Percentiles rank a stretch among this genome's conserved stretches.
Conservation (phyloP, 805 yeast genomes). For the Schwanniomyces sp. region DNA sequence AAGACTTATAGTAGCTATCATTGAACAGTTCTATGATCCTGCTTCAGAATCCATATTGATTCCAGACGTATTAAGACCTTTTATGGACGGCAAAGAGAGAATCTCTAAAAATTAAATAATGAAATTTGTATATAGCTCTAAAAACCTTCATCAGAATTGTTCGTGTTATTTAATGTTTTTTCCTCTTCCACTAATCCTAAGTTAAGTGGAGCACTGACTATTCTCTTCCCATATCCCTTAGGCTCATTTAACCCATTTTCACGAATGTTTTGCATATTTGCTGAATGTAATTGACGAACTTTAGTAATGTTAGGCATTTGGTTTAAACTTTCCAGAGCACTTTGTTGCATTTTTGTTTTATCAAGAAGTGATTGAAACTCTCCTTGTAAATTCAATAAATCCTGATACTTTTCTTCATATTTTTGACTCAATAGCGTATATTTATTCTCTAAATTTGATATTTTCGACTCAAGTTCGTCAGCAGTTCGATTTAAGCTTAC, state of each 20-base stretch:
- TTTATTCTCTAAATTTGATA: slow-evolving; percentile 13
- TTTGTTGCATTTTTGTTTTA: slow-evolving; percentile 8
- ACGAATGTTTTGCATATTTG: slow-evolving; percentile 14
- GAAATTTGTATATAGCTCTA: slow-evolving; percentile 8
- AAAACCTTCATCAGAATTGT: slow-evolving; percentile 12
- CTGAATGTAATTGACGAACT: slow-evolving; percentile 22
- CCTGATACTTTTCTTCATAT: slow-evolving; percentile 23
- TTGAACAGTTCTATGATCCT: slow-evolving; percentile 80
- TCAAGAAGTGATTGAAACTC: slow-evolving; percentile 14
- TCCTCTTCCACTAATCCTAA: slow-evolving; percentile 6
- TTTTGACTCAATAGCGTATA: slow-evolving; percentile 17
- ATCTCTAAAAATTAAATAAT: slow-evolving; percentile 15
- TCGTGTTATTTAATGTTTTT: not conserved
- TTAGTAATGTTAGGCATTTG: slow-evolving; percentile 9
- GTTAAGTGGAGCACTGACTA: slow-evolving; percentile 25
- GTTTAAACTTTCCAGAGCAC: slow-evolving; percentile 2
- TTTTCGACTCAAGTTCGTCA: slow-evolving; percentile 2
- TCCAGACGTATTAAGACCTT: slow-evolving; percentile 68
- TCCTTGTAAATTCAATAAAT: slow-evolving; percentile 18
- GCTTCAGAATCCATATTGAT: slow-evolving; percentile 51
- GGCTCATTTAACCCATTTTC: slow-evolving; percentile 2
- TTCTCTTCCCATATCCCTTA: slow-evolving; percentile 16
- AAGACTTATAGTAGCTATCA: slow-evolving; percentile 81
- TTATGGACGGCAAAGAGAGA: slow-evolving; percentile 62
- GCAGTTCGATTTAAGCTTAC: not conserved